Conservation (phyloP, 495 filamentous ascomycete genomes). For the Bacidia gigantensis region DNA sequence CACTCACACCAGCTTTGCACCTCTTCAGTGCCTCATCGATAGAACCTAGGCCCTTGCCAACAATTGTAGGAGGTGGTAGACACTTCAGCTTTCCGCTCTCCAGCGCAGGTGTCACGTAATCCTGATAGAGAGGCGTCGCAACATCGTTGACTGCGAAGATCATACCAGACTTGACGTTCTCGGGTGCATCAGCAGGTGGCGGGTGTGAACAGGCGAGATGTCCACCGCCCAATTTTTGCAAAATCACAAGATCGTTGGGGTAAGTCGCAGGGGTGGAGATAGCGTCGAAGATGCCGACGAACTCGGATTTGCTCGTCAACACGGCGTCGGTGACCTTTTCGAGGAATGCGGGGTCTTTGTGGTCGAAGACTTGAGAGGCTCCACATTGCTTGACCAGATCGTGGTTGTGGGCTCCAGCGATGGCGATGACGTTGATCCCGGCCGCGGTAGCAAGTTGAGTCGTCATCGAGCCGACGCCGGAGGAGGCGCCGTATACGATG, state of each 20-base stretch:
- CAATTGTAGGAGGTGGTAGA: conserved; percentile 23
- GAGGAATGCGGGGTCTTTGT: conserved; percentile 23
- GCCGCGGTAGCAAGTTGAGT: conserved; percentile 26
- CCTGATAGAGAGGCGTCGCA: conserved; percentile 27
- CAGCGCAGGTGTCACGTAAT: conserved; percentile 28
- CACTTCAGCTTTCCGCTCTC: conserved; percentile 25
- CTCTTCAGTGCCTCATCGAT: conserved; percentile 23
- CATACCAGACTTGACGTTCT: conserved; percentile 30
- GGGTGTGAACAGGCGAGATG: conserved; percentile 26
- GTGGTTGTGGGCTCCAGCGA: conserved; percentile 24
- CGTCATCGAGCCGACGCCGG: conserved; percentile 22
- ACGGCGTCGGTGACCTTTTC: conserved; percentile 25
- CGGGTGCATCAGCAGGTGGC: conserved; percentile 21
- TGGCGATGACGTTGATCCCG: conserved; percentile 27
- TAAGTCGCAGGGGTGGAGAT: conserved; percentile 26
- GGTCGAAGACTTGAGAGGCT: conserved; percentile 26
- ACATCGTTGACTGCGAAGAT: conserved; percentile 34
- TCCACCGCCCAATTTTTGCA: conserved; percentile 25
- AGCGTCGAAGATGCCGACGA: conserved; percentile 31
- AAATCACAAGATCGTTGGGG: conserved; percentile 22
- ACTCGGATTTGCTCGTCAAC: conserved; percentile 12
- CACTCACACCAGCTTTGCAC: conserved; percentile 26
- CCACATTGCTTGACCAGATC: conserved; percentile 26
- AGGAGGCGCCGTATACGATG: conserved; percentile 27
- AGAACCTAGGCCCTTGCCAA: conserved; percentile 26